Conservation (phyloP, 2,329 filamentous ascomycete genomes). For the Tolypocladium endophyticum region DNA sequence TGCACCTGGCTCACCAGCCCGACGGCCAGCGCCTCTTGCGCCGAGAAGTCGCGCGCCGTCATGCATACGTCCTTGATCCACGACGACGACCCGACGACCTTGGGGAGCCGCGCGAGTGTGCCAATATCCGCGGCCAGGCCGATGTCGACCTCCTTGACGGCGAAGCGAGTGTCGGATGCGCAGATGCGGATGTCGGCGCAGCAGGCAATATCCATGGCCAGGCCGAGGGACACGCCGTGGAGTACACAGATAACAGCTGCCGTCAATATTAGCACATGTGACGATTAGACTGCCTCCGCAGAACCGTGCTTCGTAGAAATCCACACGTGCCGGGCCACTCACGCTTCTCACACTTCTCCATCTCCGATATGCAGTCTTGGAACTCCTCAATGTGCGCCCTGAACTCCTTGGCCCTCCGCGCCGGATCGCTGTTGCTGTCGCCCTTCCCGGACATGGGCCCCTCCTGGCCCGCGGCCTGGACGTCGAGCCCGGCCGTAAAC, state of each 20-base stretch:
- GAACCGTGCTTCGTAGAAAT: neutral
- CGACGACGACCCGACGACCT: constrained; percentile 56
- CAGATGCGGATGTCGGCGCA: constrained; percentile 63
- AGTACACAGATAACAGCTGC: constrained; percentile 70
- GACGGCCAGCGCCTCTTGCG: constrained; percentile 57
- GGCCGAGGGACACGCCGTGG: constrained; percentile 67
- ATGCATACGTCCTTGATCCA: constrained; percentile 76
- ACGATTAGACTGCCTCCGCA: neutral
- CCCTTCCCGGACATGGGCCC: constrained; percentile 25
- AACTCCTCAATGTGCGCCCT: constrained; percentile 67
- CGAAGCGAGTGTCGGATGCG: constrained; percentile 47
- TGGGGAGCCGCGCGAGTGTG: constrained; percentile 62
- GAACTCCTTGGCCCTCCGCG: constrained; percentile 50
- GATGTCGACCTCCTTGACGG: constrained; percentile 76
- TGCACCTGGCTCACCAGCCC: constrained; percentile 61
- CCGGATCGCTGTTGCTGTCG: constrained; percentile 38
- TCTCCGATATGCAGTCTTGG: constrained; percentile 62
- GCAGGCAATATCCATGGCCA: constrained; percentile 64
- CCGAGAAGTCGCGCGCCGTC: constrained; percentile 58
- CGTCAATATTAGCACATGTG: neutral
- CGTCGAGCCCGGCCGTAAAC: constrained; percentile 80
- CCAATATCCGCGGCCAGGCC: constrained; percentile 73
- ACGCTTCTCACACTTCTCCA: constrained; percentile 88
- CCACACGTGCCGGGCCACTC: constrained; percentile 17
- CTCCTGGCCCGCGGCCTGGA: constrained; percentile 54